A percentile compares a stretch with the other conserved stretches of the same genome.
Conservation (phyloP, 2,329 filamentous ascomycete genomes). For the Ambrosiella xylebori region DNA sequence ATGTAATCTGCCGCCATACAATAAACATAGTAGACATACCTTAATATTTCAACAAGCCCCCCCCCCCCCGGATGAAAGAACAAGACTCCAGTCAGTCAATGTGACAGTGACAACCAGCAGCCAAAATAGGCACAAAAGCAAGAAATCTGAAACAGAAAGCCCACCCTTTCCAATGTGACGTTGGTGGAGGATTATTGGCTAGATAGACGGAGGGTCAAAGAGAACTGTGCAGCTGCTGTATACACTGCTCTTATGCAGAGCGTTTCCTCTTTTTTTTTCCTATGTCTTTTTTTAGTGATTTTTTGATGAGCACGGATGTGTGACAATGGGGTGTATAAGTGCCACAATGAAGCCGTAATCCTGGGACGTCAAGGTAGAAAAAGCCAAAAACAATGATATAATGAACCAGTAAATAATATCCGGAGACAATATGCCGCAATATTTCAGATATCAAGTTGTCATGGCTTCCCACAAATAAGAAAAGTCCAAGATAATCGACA, state of each 20-base stretch:
- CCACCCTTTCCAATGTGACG: neutral
- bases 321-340: too few species aligned
- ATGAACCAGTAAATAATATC: too few species aligned
- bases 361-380: too few species aligned
- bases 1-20: too few species aligned
- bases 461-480: neutral
- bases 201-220: neutral
- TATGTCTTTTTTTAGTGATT: too few species aligned
- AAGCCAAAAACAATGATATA: too few species aligned
- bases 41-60: too few species aligned
- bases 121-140: neutral
- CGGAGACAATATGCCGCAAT: too few species aligned
- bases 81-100: neutral
- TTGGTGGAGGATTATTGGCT: neutral
- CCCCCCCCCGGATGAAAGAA: neutral
- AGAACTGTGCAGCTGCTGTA: neutral
- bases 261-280: neutral
- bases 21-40: too few species aligned
- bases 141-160: neutral
- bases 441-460: too few species aligned
- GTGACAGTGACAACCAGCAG: neutral
- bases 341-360: too few species aligned
- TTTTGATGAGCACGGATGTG: too few species aligned
- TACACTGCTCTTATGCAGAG: neutral
- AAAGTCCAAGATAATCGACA: neutral